These are phyloP conservation scores for Leptographium lundbergii DNA, from an alignment of 2,329 filamentous ascomycete species.

Conservation along the genomic window DNA sequence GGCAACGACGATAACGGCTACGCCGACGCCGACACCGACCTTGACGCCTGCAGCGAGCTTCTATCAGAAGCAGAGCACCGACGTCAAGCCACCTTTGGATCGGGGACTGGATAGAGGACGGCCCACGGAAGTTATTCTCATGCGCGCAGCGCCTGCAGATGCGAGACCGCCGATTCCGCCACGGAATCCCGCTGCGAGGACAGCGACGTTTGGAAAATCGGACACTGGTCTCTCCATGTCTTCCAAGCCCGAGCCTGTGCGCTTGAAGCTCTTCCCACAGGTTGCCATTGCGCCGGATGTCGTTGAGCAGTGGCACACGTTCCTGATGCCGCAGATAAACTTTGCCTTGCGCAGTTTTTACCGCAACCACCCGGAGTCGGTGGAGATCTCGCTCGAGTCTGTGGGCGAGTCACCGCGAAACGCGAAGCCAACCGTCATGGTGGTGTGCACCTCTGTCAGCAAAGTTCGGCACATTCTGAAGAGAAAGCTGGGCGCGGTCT, in stretches of 20 bases:
- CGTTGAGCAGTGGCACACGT: slow-evolving; percentile 59
- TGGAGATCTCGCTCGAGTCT: slow-evolving; percentile 65
- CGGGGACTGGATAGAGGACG: not conserved
- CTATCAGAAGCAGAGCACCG: not conserved
- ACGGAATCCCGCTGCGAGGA: not conserved
- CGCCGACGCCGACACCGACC: not conserved
- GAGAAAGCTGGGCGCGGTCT: slow-evolving; percentile 51
- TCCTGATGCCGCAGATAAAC: slow-evolving; percentile 62
- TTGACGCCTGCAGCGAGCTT: not conserved
- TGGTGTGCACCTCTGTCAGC: slow-evolving; percentile 62
- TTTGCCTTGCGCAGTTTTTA: slow-evolving; percentile 58
- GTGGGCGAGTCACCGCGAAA: slow-evolving; percentile 56
- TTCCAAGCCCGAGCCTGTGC: slow-evolving; percentile 18
- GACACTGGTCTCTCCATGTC: not conserved
- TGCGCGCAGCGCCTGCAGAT: not conserved
- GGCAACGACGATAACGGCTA: slow-evolving; percentile 13
- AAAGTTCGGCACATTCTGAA: slow-evolving; percentile 62
- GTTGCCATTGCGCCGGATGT: slow-evolving; percentile 45
- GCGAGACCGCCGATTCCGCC: not conserved
- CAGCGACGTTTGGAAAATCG: not conserved
- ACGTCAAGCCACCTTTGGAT: not conserved
- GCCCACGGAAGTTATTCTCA: not conserved
- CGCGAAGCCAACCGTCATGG: slow-evolving; percentile 59
- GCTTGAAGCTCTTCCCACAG: slow-evolving; percentile 47
- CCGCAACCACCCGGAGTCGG: slow-evolving; percentile 60